A percentile compares a stretch with the other conserved stretches of the same genome.
phyloP scores from a whole-genome alignment of 192 early-diverging fungal species.

The Coemansia sp. region DNA sequence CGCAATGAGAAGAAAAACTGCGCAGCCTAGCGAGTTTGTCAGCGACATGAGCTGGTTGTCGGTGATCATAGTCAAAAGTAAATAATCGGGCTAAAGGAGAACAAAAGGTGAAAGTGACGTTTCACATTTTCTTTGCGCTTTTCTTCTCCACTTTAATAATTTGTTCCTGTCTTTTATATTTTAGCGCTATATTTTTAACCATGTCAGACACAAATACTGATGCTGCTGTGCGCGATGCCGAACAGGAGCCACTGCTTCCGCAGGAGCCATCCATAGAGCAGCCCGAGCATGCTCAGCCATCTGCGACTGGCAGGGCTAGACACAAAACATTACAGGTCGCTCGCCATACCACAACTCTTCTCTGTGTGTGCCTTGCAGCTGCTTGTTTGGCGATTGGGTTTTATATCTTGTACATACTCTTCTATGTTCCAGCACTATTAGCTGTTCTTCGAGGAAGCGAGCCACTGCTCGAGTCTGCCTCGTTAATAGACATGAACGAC shows the following conservation, averaged over 20 bases:
- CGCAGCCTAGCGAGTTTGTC: slow-evolving; percentile 43
- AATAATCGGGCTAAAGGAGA: neutral
- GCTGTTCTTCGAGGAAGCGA: slow-evolving; percentile 11
- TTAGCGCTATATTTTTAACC: neutral
- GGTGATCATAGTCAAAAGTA: slow-evolving; percentile 27
- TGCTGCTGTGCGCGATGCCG: slow-evolving; percentile 9
- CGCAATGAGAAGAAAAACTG: slow-evolving; percentile 43
- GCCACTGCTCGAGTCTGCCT: slow-evolving; percentile 18
- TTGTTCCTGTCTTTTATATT: slow-evolving; percentile 4
- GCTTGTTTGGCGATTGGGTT: slow-evolving; percentile 25
- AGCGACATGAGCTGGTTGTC: slow-evolving; percentile 48
- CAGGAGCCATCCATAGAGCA: neutral
- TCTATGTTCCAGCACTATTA: slow-evolving; percentile 24
- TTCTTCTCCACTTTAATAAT: neutral
- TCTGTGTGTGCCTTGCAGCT: slow-evolving; percentile 24
- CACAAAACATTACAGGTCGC: neutral
- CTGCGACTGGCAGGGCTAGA: neutral
- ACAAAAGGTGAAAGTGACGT: slow-evolving; percentile 1
- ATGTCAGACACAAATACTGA: neutral
- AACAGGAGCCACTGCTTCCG: slow-evolving; percentile 28
- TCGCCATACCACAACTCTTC: slow-evolving; percentile 9
- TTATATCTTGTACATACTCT: slow-evolving; percentile 37
- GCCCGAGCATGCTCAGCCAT: neutral
- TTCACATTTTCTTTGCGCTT: neutral
- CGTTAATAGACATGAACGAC: slow-evolving; percentile 33